Evolutionary conservation across 176 grass and related monocot genomes (phyloP), one percentile per base, ranked within the genome.

Genomic region (Cenchrus americanus): DNA sequence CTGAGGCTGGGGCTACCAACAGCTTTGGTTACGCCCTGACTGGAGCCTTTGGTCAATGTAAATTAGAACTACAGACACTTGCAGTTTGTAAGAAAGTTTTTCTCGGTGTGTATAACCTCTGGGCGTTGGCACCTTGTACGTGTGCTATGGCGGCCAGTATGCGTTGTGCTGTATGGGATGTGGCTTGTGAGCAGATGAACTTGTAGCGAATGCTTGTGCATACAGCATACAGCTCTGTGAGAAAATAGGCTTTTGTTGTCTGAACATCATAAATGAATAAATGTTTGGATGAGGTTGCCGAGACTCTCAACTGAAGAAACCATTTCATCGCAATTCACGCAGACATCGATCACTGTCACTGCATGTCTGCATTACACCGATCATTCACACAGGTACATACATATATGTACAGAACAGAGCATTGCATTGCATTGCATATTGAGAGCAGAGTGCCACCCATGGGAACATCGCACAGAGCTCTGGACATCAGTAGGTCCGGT

Each of bases 41-140:
- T 68, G 61, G 48, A 79, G 34, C 41, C 24, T 15, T 27, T 26
- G 23, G 27, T 52, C 44, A 71, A n/a, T 86, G 75, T 83, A 75
- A 75, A 69, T 69, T 83, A 80, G 80, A 75, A 69, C 61, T 83
- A 80, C 5, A n/a, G 75, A 14, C 34, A 37, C 79, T 82, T 47
- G 15, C n/a, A 54, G 62, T 86, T 78, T 66, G 62, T 11, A 40
- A 47, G 66, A 57, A 57, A 43, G 32, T 18, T 27, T 41, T 47
- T 26, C 17, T 32, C 10, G 2, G 81, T 69, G 5, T 79, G 23
- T 65, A 51, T 51, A 49, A 44, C 4, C 46, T 66, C 24, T 49
- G 46, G 37, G 65, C 44, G 52, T 48, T 65, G 60, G 42, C 42
- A 62, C 37, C 75, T 5, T 19, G 52, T 4, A n/a, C n/a, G n/a